phyloP scores from a whole-genome alignment of 2,329 filamentous ascomycete genomes.

The Trichoderma cornu-damae region DNA sequence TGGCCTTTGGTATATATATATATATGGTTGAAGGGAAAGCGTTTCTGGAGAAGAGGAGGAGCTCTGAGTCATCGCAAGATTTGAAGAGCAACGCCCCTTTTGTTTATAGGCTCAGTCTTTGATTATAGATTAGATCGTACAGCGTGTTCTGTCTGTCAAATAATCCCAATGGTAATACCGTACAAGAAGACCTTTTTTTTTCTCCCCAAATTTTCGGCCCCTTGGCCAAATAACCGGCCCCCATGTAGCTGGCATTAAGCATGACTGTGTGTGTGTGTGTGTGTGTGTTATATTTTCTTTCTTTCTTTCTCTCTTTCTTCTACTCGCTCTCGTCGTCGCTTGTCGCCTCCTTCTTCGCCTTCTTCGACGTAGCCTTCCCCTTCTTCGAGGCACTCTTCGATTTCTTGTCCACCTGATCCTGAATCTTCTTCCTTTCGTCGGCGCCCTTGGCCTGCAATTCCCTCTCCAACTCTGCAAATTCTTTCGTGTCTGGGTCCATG shows the following conservation, averaged over 20 bases:
- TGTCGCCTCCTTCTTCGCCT: slow-evolving; percentile 33
- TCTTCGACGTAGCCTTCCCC: slow-evolving; percentile 19
- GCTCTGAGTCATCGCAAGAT: background rate
- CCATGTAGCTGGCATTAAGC: background rate
- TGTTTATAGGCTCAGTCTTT: background rate
- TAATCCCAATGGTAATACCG: background rate
- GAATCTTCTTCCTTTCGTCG: slow-evolving; percentile 66
- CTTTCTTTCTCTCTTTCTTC: background rate
- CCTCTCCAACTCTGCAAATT: slow-evolving; percentile 62
- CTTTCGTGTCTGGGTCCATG: slow-evolving; percentile 69
- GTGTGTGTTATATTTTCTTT: no score
- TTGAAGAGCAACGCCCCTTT: background rate
- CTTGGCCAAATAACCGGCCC: background rate
- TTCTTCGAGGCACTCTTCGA: slow-evolving; percentile 51
- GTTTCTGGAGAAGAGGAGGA: no score
- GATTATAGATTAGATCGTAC: background rate
- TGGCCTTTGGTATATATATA: background rate
- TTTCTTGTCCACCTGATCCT: slow-evolving; percentile 75
- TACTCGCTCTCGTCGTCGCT: slow-evolving; percentile 34
- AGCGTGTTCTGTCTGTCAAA: background rate
- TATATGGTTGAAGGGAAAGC: no score
- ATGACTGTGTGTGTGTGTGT: background rate
- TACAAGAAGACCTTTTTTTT: background rate
- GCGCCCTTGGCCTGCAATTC: slow-evolving; percentile 63
- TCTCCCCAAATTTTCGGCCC: background rate